Base-by-base conservation (phyloP, 139 green algal genomes). In the Chlorella sp. region DNA sequence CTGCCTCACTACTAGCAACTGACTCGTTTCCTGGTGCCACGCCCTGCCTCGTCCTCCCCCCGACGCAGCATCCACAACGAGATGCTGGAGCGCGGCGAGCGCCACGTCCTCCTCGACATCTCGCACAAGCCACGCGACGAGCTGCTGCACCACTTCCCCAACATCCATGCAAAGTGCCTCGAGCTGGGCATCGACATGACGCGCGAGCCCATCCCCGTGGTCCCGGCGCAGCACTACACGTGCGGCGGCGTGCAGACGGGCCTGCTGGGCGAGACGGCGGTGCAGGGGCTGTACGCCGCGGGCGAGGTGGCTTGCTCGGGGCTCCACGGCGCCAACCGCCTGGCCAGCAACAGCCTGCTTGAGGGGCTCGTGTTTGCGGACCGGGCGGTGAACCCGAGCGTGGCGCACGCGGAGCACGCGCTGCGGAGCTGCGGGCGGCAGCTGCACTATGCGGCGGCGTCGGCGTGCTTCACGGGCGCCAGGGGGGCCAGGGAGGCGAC, bases 201-300 rank as follows among this genome's bases (percentile, higher is more conserved):
- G 0, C 65, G 76, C 10, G 83, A 97, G 27, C 88, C 91, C 31
- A 98, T 99, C 72, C 95, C 95, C 0, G 95, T 99, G 6, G 84
- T 94, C 31, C 95, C 95, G 0, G 93, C 92, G 2, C 91, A 96
- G 82, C 95, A 99, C 83, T 99, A 99, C 89, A 91, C 96, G 59
- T 99, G 95, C 79, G 95, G 95, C 29, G 95, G 95, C n/a, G 90
- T 98, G 27, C 62, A 88, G 74, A 92, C 93, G 0, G 93, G 93
- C 30, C 76, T 99, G 70, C 67, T 86, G 22, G 95, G 90, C 0
- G 90, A 97, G 81, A 98, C 95, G 1, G 86, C 64, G 69, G 66
- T 98, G 14, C 73, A 80, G 50, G 95, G 95, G 0, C 81, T 99
- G 72, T 99, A 89, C 69, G 95, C 95, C 1, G 93, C 85, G 30